Conservation (phyloP, 768 basidiomycete species). For the Rhizopogon salebrosus region DNA sequence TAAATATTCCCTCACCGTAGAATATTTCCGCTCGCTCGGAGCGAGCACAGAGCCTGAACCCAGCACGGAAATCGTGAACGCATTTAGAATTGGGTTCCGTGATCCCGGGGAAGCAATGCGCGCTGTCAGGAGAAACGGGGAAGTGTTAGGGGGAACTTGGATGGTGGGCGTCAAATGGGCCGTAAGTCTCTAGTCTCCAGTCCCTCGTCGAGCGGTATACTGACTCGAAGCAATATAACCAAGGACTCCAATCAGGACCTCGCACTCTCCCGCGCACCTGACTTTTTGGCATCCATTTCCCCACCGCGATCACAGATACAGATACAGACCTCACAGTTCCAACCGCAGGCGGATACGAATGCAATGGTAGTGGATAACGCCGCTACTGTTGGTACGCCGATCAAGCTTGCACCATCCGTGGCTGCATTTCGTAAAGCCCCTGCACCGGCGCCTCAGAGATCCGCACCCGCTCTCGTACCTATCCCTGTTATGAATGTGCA, state of each 20-base stretch:
- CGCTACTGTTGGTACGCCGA: constrained; percentile 61
- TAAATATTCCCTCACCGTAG: constrained; percentile 63
- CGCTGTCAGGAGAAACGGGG: constrained; percentile 80
- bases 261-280: constrained; percentile 26
- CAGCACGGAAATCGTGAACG: constrained; percentile 67
- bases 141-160: constrained; percentile 65
- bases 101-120: constrained; percentile 71
- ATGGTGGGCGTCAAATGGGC: constrained; percentile 90
- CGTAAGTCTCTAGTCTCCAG: constrained; percentile 51
- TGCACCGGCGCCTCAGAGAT: constrained; percentile 20
- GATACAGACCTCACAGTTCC: constrained; percentile 5
- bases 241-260: constrained; percentile 55
- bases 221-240: neutral
- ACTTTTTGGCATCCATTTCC: constrained; percentile 9
- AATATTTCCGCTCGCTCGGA: constrained; percentile 73
- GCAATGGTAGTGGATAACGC: constrained; percentile 45
- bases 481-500: constrained; percentile 11
- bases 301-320: constrained; percentile 7
- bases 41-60: constrained; percentile 64
- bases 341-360: constrained; percentile 14
- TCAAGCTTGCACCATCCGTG: constrained; percentile 65
- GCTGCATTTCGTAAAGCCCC: constrained; percentile 63
- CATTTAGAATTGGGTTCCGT: constrained; percentile 74
- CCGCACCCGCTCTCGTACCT: constrained; percentile 6
- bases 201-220: neutral